Conservation (phyloP, 441 rosid species). For the Bruguiera hainesii region DNA sequence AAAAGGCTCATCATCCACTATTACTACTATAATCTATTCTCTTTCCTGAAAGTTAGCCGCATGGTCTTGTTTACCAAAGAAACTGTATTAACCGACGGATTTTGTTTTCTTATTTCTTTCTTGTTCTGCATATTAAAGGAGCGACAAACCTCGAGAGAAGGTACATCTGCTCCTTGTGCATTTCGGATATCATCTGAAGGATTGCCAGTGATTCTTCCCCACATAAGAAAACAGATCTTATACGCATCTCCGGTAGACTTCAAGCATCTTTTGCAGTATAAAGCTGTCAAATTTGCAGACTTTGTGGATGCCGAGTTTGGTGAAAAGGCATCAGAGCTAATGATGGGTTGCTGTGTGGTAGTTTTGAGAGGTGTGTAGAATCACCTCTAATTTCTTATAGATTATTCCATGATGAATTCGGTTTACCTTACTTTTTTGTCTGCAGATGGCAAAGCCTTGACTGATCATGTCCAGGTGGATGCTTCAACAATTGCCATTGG, state of each 20-base stretch:
- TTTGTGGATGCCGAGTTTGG: conserved; percentile 67
- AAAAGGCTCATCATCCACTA: too few species aligned
- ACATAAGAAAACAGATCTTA: conserved; percentile 78
- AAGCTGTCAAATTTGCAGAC: conserved; percentile 67
- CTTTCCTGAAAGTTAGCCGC: too few species aligned
- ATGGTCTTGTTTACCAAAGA: too few species aligned
- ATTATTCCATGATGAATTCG: background rate
- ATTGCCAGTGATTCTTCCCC: conserved; percentile 82
- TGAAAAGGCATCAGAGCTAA: conserved; percentile 62
- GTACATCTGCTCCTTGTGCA: conserved; percentile 58
- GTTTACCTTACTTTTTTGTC: conserved; percentile 2
- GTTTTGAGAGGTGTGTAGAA: conserved; percentile 59
- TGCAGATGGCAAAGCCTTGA: conserved; percentile 37
- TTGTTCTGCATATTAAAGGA: conserved; percentile 42
- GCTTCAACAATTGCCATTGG: conserved; percentile 69
- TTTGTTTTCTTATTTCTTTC: conserved; percentile 2
- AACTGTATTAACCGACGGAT: background rate
- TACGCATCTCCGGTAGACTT: conserved; percentile 61
- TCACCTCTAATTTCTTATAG: background rate
- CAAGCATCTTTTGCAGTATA: conserved; percentile 74
- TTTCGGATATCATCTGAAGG: conserved; percentile 97
- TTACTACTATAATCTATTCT: too few species aligned
- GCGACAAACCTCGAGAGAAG: conserved; percentile 82
- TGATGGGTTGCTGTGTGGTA: conserved; percentile 84
- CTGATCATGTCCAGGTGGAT: conserved; percentile 37